A percentile compares a stretch with the other conserved stretches of the same genome.
phyloP scores from a whole-genome alignment of 345 rosid genomes.

The Eucalyptus guilfoylei region DNA sequence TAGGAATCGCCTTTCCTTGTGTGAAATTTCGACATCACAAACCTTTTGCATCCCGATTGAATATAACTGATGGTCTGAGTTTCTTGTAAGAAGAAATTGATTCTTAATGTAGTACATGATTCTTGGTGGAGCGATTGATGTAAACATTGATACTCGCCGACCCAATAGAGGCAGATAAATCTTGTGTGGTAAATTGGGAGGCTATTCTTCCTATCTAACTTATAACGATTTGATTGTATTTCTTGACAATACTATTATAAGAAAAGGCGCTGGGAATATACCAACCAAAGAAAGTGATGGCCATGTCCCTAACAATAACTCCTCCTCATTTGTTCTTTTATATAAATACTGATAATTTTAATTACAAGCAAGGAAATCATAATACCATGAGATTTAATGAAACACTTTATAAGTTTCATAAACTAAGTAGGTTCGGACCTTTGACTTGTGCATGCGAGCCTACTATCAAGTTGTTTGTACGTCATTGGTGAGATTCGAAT shows the following conservation, averaged over 20 bases:
- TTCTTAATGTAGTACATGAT: neutral
- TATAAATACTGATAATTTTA: neutral
- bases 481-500: neutral
- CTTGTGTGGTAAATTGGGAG: neutral
- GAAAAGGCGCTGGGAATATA: neutral
- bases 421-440: fast-evolving
- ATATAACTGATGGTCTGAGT: neutral
- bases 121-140: neutral
- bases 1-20: neutral
- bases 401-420: neutral
- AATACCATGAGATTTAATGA: neutral
- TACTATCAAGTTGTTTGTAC: neutral
- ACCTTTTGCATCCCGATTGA: neutral
- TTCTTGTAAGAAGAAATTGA: neutral
- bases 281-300: neutral
- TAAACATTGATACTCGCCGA: neutral
- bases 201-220: neutral
- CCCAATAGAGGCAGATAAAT: neutral
- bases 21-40: neutral
- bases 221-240: neutral
- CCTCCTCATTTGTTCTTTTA: neutral
- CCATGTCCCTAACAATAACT: neutral
- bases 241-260: neutral
- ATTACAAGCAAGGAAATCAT: neutral
- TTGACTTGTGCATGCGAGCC: neutral